Evolutionary conservation across 176 grass and related monocot genomes (phyloP), one percentile per base, ranked within the genome.

Genomic region (Juncus effusus): DNA sequence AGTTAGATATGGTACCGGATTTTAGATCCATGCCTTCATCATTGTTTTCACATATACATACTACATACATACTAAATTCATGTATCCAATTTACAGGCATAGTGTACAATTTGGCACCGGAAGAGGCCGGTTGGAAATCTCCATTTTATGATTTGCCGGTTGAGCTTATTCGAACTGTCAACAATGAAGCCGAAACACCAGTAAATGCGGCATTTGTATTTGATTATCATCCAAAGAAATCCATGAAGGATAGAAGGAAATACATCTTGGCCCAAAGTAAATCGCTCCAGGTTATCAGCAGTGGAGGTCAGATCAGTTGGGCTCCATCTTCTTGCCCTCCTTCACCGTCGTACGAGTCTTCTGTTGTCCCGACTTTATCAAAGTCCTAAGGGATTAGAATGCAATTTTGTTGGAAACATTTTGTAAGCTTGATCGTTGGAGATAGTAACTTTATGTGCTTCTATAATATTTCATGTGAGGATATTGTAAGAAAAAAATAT

Each of bases 111-210:
- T 28, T 67, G 44, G 36, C n/a, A 49, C 37, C 36, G 7, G 66
- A 69, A 19, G 50, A 55, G 53, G 65, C 50, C 10, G 65, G 50
- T 52, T 69, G 50, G 35, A 54, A 11, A 69, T 69, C 65, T 13
- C 65, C 65, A 13, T 69, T 52, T 28, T 69, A 69, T 4, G 65
- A 69, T 47, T 55, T 69, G 49, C 65, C 65, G 38, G 50, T 69
- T 38, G 65, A 69, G 53, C 36, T 55, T 10, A 69, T 54, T 51
- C 36, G 28, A 54, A 69, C 3, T 38, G 44, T 47, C 44, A 40
- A 36, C 47, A 69, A 13, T 12, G 50, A 55, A 38, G 9, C 65
- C n/a, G 65, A 69, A 16, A 53, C 65, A 10, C 50, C 50, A 6
- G 12, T 69, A 15, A 55, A 38, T 53, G 65, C 49, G 2, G 65